Evolutionary conservation across 1,284 basidiomycete species (phyloP).

Genomic region (Ceratobasidium sp.): DNA sequence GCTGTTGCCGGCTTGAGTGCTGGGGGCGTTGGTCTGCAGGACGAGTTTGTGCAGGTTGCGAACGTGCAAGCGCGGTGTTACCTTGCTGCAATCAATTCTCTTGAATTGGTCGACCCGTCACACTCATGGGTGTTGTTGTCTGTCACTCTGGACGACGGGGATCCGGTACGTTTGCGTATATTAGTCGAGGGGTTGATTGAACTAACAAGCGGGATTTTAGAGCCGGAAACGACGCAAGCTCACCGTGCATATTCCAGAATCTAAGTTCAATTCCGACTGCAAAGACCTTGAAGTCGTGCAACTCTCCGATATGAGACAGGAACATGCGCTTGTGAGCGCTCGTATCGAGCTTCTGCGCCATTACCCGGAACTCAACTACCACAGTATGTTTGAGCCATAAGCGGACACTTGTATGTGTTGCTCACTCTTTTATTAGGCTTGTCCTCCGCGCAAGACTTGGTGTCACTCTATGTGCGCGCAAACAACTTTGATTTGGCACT

Average conservation of each 20-base stretch:
- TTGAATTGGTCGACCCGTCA: constrained; percentile 82
- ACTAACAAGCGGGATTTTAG: background rate
- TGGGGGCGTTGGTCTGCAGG: constrained; percentile 7
- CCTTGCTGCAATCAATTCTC: constrained; percentile 87
- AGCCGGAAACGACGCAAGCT: constrained; percentile 71
- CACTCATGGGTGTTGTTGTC: constrained; percentile 86
- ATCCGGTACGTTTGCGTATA: constrained; percentile 47
- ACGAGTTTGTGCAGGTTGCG: constrained; percentile 66
- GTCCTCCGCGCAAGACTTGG: constrained; percentile 74
- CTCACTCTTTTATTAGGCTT: constrained; percentile 56
- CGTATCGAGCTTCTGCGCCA: constrained; percentile 78
- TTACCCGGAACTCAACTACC: constrained; percentile 64
- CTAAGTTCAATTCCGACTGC: constrained; percentile 68
- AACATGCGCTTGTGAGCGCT: constrained; percentile 83
- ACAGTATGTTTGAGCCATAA: constrained; percentile 57
- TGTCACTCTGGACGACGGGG: constrained; percentile 56
- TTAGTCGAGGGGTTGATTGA: background rate
- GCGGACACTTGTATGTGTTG: background rate
- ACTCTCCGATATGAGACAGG: constrained; percentile 83
- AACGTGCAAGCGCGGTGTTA: constrained; percentile 85
- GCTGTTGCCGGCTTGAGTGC: constrained; percentile 53
- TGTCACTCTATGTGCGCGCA: constrained; percentile 82
- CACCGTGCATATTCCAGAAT: constrained; percentile 80
- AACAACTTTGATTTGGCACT: constrained; percentile 86
- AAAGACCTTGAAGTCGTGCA: constrained; percentile 81